phyloP scores from a whole-genome alignment of 768 basidiomycete species.

The Boletus subparvulus region DNA sequence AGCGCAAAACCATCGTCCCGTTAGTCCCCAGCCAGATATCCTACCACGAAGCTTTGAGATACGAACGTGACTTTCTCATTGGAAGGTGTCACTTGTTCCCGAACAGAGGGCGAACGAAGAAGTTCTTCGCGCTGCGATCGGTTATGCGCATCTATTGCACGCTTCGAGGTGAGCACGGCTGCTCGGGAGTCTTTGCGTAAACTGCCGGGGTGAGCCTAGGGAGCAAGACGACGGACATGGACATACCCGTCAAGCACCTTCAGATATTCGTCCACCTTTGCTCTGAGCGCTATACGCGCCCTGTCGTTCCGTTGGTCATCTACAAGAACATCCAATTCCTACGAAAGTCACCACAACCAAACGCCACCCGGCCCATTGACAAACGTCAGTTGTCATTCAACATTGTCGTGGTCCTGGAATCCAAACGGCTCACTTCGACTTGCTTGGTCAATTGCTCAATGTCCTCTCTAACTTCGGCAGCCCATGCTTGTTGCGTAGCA shows the following conservation, averaged over 20 bases:
- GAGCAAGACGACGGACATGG: not conserved
- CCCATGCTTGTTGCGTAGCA: constrained; percentile 66
- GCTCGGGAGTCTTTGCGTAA: constrained; percentile 61
- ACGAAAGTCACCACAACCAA: constrained; percentile 1
- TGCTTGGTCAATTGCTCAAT: constrained; percentile 58
- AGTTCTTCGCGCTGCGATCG: constrained; percentile 69
- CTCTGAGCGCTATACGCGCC: constrained; percentile 47
- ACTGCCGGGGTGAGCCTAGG: constrained; percentile 34
- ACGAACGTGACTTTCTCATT: constrained; percentile 67
- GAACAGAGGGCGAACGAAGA: constrained; percentile 48
- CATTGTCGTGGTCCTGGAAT: constrained; percentile 1
- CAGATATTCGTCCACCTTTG: constrained; percentile 49
- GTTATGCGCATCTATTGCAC: constrained; percentile 60
- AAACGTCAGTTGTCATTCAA: not conserved
- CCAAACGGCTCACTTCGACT: constrained; percentile 57
- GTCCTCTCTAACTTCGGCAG: constrained; percentile 76
- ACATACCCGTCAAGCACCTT: constrained; percentile 52
- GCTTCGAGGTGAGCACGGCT: constrained; percentile 74
- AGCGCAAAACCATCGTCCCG: not conserved
- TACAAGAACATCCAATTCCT: constrained; percentile 68
- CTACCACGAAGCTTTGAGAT: not conserved
- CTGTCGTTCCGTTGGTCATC: constrained; percentile 69
- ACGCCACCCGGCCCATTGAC: not conserved
- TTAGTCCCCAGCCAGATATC: not conserved
- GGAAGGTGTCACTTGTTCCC: constrained; percentile 41